Evolutionary conservation across 106 monocot species (phyloP).

Genomic region (Apostasia shenzhenica): DNA sequence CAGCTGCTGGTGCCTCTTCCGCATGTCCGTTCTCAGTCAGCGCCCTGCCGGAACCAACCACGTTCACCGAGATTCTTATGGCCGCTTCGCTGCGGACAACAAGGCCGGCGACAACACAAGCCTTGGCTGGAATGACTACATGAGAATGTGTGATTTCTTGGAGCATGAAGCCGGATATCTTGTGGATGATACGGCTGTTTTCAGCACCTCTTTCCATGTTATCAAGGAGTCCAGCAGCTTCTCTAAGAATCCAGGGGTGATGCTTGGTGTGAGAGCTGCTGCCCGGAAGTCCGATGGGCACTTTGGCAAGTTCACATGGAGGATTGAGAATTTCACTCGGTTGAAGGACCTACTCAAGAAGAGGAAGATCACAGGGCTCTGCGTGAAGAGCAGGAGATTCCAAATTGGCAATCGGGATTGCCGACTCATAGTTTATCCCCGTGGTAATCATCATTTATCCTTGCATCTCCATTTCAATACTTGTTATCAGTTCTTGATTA

Average conservation of each 20-base stretch:
- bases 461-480: not conserved
- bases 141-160: slow-evolving; percentile 75
- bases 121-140: slow-evolving; percentile 92
- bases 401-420: slow-evolving; percentile 95
- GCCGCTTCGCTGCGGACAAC: slow-evolving; percentile 76
- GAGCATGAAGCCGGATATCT: slow-evolving; percentile 49
- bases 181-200: slow-evolving; percentile 60
- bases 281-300: slow-evolving; percentile 80
- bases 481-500: not conserved
- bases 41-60: slow-evolving; percentile 41
- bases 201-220: slow-evolving; percentile 83
- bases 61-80: slow-evolving; percentile 82
- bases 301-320: slow-evolving; percentile 90
- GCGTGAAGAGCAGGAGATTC: slow-evolving; percentile 90
- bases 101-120: slow-evolving; percentile 80
- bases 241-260: slow-evolving; percentile 31
- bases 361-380: slow-evolving; percentile 90
- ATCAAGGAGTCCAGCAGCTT: slow-evolving; percentile 78
- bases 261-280: slow-evolving; percentile 30
- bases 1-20: slow-evolving; percentile 93
- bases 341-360: slow-evolving; percentile 95
- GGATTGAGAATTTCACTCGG: slow-evolving; percentile 89
- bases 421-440: slow-evolving; percentile 92
- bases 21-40: slow-evolving; percentile 84
- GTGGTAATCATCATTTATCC: slow-evolving; percentile 41